Percentiles rank a stretch among this genome's conserved stretches.
Evolutionary conservation across 495 filamentous ascomycete species (phyloP).

Genomic region (Peziza echinospora): DNA sequence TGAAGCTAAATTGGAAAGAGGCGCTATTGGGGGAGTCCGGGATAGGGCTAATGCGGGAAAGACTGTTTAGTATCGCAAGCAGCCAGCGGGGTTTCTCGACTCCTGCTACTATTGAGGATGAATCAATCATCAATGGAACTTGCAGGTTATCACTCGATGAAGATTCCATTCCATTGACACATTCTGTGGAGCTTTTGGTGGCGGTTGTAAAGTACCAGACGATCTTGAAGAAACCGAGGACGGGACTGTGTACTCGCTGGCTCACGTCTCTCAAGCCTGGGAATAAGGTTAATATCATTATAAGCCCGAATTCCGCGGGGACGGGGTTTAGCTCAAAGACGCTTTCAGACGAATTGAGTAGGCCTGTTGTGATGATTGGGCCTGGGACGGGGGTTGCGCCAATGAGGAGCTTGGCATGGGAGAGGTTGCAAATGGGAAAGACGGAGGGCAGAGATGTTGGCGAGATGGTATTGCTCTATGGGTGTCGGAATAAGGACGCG

Average conservation of each 20-base stretch:
- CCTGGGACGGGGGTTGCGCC: constrained; percentile 86
- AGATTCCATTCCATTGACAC: constrained; percentile 12
- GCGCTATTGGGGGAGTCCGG: not conserved
- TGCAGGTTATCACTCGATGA: constrained; percentile 7
- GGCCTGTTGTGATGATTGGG: constrained; percentile 57
- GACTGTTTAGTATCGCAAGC: constrained; percentile 71
- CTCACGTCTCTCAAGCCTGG: constrained; percentile 39
- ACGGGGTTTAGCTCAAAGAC: constrained; percentile 1
- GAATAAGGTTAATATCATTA: constrained; percentile 33
- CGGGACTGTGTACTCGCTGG: constrained; percentile 81
- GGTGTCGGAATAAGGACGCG: constrained; percentile 44
- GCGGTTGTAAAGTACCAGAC: constrained; percentile 88
- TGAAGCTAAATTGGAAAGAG: constrained; percentile 44
- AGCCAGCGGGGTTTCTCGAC: not conserved
- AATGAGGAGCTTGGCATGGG: constrained; percentile 56
- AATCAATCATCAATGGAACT: not conserved
- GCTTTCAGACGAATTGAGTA: constrained; percentile 20
- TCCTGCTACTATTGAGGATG: not conserved
- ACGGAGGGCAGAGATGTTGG: constrained; percentile 18
- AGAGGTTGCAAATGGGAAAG: constrained; percentile 26
- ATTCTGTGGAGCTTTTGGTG: constrained; percentile 51
- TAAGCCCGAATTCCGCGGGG: constrained; percentile 20
- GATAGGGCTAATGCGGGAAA: constrained; percentile 51
- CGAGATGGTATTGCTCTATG: constrained; percentile 43
- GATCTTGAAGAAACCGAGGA: constrained; percentile 60